Base-by-base conservation (phyloP, 1,284 basidiomycete species). In the Apiotrichum porosum region DNA sequence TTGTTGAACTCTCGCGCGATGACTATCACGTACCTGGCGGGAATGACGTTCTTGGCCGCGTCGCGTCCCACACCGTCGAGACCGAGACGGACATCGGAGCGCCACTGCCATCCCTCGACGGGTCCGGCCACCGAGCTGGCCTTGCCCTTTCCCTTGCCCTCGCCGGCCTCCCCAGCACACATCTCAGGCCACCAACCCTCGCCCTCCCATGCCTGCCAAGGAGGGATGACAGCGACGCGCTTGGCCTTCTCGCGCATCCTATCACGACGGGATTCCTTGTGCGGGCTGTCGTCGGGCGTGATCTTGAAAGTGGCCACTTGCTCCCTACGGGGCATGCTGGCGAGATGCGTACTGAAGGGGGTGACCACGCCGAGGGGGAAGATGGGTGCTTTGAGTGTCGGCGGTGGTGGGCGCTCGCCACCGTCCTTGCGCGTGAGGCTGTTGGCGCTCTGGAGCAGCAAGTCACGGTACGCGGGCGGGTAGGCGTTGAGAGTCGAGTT, bases 141-240 rank as follows among this genome's bases (percentile, higher is more conserved):
- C 40, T 51, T 52, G 17, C 39, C 84, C 38, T 39, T 53, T 28
- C 39, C 37, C 22, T 26, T 47, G 13, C 21, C 35, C 17, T 17
- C 31, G 32, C 10, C 37, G 4, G 9, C 26, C 4, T 12, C 37
- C 34, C 34, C 24, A 14, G 43, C 23, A 40, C 54, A 66, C 60
- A 66, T 65, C 50, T 70, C 70, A 3, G 63, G 62, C 60, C 62
- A 70, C 66, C 67, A 73, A 4, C 60, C 64, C 44, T 73, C 70
- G 3, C 72, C 72, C 50, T 59, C 53, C 72, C 72, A 73, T 8
- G 51, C 47, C 37, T 69, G 51, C 64, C 64, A 65, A 5, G 68
- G 68, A 4, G 37, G 18, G 4, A 51, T n/a, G 14, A 49, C 41
- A 2, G 44, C 47, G 18, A 49, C 41, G 33, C 32, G 31, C 36